A percentile compares a stretch with the other conserved stretches of the same genome.
Conservation (phyloP, 2,329 filamentous ascomycete genomes). For the Epichloe sibirici region DNA sequence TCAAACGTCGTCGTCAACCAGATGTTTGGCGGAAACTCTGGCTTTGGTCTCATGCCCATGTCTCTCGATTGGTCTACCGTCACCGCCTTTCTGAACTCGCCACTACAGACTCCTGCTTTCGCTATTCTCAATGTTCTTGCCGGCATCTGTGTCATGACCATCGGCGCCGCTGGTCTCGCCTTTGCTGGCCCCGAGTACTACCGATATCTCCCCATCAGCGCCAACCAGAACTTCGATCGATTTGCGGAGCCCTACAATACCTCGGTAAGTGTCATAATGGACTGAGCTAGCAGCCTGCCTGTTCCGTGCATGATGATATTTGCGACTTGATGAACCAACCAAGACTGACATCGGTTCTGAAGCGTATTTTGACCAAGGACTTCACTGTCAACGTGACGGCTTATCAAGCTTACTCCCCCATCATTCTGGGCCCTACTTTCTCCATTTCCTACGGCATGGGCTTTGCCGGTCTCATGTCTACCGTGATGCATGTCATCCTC, state of each 20-base stretch:
- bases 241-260: constrained; percentile 45
- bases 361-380: constrained; percentile 39
- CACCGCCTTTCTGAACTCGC: constrained; percentile 42
- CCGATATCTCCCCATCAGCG: constrained; percentile 43
- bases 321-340: neutral
- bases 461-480: constrained; percentile 42
- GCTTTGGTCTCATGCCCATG: constrained; percentile 49
- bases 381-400: constrained; percentile 40
- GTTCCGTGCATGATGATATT: neutral
- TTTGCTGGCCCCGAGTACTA: constrained; percentile 38
- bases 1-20: constrained; percentile 51
- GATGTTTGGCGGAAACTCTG: constrained; percentile 49
- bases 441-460: constrained; percentile 42
- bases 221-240: constrained; percentile 46
- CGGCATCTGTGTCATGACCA: constrained; percentile 36
- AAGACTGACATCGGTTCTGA: constrained; percentile 3
- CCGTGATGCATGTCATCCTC: constrained; percentile 38
- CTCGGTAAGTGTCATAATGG: neutral
- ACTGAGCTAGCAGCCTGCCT: neutral
- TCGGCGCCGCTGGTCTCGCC: constrained; percentile 40
- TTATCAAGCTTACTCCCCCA: constrained; percentile 47
- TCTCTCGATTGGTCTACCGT: constrained; percentile 56
- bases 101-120: constrained; percentile 47
- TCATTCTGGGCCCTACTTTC: constrained; percentile 43
- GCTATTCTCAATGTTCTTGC: constrained; percentile 47